Percentiles rank a stretch among this genome's conserved stretches.
phyloP scores from a whole-genome alignment of 305 asterid genomes.

The Fraxinus sp. region DNA sequence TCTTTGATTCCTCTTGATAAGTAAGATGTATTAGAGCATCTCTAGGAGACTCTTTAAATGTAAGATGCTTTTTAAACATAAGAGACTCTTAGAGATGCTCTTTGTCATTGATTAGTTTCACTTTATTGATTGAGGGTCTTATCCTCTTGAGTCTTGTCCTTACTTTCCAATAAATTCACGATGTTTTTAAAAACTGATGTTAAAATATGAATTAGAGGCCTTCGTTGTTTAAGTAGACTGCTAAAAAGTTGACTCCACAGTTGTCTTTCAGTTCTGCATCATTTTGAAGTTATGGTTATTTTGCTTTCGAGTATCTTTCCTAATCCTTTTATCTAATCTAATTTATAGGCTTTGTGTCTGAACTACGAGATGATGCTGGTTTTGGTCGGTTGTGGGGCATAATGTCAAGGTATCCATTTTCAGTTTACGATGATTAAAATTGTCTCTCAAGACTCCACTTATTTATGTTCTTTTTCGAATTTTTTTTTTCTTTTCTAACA shows the following conservation, averaged over 20 bases:
- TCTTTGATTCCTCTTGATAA: neutral
- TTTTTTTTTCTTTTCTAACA: neutral
- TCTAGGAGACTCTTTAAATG: neutral
- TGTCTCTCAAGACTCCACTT: neutral
- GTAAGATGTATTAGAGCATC: neutral
- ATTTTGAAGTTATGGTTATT: slow-evolving; percentile 5
- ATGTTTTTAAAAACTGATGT: neutral
- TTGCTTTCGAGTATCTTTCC: slow-evolving; percentile 11
- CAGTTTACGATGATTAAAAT: neutral
- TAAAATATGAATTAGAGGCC: neutral
- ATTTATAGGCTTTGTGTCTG: slow-evolving; percentile 63
- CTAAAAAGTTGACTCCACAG: slow-evolving; percentile 17
- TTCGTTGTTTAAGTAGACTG: slow-evolving; percentile 9
- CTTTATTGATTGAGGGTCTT: neutral
- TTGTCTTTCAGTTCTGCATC: slow-evolving; percentile 7
- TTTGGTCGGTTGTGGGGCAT: slow-evolving; percentile 89
- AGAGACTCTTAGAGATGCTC: neutral
- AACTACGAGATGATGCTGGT: slow-evolving; percentile 83
- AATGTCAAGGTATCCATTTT: slow-evolving; percentile 65
- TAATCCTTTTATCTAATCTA: slow-evolving; percentile 20
- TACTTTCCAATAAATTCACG: neutral
- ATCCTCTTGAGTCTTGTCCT: neutral
- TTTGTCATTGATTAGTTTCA: neutral
- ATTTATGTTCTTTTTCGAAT: neutral
- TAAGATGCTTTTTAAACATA: neutral